Conservation (phyloP, 805 yeast species). For the Ogataea zsoltii region DNA sequence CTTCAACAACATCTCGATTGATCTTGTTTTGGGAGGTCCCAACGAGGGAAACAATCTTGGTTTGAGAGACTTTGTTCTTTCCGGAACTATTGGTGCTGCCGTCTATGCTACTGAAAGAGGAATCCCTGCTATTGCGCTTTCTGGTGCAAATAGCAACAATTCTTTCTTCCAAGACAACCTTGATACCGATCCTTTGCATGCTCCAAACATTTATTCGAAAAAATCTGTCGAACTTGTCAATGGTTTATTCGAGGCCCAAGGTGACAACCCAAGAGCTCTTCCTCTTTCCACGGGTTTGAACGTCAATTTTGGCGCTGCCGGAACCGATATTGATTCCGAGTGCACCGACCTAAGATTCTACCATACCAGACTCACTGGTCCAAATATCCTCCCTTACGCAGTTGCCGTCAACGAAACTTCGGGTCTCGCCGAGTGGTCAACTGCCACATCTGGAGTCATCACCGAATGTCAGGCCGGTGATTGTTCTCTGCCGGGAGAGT, state of each 20-base stretch:
- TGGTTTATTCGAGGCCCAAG: constrained; percentile 40
- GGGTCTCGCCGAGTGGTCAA: constrained; percentile 26
- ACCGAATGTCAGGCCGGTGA: constrained; percentile 41
- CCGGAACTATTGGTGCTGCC: constrained; percentile 56
- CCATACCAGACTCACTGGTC: constrained; percentile 49
- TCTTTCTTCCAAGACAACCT: constrained; percentile 50
- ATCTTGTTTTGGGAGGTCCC: constrained; percentile 53
- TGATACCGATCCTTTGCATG: constrained; percentile 40
- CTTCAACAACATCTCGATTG: constrained; percentile 45
- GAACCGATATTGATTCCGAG: constrained; percentile 35
- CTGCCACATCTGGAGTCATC: constrained; percentile 21
- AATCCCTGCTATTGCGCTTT: constrained; percentile 51
- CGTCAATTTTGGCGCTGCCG: constrained; percentile 51
- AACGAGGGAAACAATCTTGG: constrained; percentile 53
- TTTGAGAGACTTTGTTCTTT: constrained; percentile 42
- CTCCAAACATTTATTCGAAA: constrained; percentile 47
- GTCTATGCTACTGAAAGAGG: constrained; percentile 49
- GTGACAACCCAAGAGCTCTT: constrained; percentile 39
- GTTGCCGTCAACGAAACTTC: constrained; percentile 42
- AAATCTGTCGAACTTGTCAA: constrained; percentile 42
- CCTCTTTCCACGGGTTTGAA: constrained; percentile 49
- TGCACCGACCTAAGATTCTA: constrained; percentile 47
- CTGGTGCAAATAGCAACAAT: constrained; percentile 53
- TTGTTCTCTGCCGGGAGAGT: constrained; percentile 46
- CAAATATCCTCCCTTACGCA: constrained; percentile 32